Base-by-base conservation (phyloP, 1,284 basidiomycete species). In the Quambalaria eucalypti region DNA sequence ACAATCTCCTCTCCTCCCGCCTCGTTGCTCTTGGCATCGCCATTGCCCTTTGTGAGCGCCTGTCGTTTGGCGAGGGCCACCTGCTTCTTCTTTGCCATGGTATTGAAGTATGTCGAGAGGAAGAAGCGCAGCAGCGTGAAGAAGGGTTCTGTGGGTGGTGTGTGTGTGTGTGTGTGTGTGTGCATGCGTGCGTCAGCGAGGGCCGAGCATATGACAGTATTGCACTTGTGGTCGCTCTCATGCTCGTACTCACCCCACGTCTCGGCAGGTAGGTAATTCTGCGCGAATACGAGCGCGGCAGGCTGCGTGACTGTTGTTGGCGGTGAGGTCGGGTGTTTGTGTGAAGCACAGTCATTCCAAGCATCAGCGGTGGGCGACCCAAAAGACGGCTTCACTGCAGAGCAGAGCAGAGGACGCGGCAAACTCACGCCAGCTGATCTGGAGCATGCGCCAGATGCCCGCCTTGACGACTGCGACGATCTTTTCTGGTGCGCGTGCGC, bases 381-480 rank as follows among this genome's bases (percentile, higher is more conserved):
- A 21, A n/a, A 10, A 39, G 36, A 39, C 21, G 36, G 10, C n/a
- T 5, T 39, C 4, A 3, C 4, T 39, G 3, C 10, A 5, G 36
- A 5, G 16, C 4, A 39, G 36, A 12, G 5, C 36, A 39, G n/a
- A 21, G 5, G 10, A 39, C n/a, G n/a, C n/a, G n/a, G n/a, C 4
- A 14, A 14, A 39, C 36, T 39, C 36, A 39, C 36, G 16, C 87
- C 86, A 88, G 50, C 83, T 84, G 58, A 87, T 80, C 76, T 82
- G 79, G 62, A 92, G 81, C 55, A 90, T 85, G 28, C 82, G 77
- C 76, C 85, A 81, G 79, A 90, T 88, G 29, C 86, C 85, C 31
- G 78, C 81, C 74, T 83, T 85, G 54, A 91, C 82, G 0, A 87
- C 86, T 64, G 81, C 82, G 50, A 82, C 68, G 52, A 91, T 79